Evolutionary conservation across 106 monocot species (phyloP).

Genomic region (Apostasia ramifera): DNA sequence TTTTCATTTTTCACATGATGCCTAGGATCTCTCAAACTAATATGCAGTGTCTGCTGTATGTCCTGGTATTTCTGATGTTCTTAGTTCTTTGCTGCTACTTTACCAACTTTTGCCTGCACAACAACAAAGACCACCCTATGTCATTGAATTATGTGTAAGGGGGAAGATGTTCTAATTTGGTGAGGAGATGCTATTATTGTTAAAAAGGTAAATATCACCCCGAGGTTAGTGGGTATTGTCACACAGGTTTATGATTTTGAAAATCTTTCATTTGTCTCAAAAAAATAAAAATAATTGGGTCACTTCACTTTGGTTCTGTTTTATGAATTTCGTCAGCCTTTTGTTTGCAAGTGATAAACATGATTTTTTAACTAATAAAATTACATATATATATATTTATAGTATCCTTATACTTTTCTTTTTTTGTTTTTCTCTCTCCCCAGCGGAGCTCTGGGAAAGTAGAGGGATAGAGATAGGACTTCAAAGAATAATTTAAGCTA

Average conservation of each 20-base stretch:
- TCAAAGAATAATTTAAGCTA: too few relatives aligned
- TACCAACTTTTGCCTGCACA: slow-evolving; percentile 12
- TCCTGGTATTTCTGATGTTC: neutral
- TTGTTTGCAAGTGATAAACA: too few relatives aligned
- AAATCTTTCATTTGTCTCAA: neutral
- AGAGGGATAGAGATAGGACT: too few relatives aligned
- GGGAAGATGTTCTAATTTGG: too few relatives aligned
- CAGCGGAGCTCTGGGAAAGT: too few relatives aligned
- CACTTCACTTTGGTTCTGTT: too few relatives aligned
- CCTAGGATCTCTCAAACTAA: neutral
- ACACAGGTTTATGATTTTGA: neutral
- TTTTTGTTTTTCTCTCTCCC: too few relatives aligned
- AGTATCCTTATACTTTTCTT: too few relatives aligned
- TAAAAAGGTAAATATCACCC: neutral
- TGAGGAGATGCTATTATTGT: too few relatives aligned
- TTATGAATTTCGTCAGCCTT: too few relatives aligned
- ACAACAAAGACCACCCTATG: neutral
- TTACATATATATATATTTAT: too few relatives aligned
- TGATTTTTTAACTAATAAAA: too few relatives aligned
- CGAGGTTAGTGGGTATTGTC: neutral
- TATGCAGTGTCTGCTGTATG: neutral
- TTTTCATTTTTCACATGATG: neutral
- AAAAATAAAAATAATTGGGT: neutral
- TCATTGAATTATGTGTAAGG: neutral
- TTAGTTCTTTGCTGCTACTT: slow-evolving; percentile 12